Base-by-base conservation (phyloP, 2,329 filamentous ascomycete genomes). In the Neocatenulostroma microsporum region DNA sequence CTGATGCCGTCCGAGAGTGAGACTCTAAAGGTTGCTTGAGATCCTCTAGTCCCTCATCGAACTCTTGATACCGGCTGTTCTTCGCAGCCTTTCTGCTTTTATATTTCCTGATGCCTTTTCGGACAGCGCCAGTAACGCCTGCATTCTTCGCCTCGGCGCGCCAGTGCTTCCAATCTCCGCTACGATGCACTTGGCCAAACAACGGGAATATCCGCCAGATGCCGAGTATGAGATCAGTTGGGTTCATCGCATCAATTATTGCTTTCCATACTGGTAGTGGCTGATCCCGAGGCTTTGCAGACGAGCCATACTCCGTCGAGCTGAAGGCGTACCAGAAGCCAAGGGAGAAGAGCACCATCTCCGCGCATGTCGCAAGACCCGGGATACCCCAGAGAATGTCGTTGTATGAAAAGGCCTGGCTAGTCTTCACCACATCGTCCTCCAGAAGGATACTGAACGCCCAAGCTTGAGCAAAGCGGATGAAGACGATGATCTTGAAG, bases 401-500 rank as follows among this genome's bases (percentile, higher is more conserved):
- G 34, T 50, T 41, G 41, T 49, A 45, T 14, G 33, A 36, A 17
- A 36, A 29, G 5, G 33, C 41, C 12, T 26, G 31, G 37, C 45
- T 44, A 10, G 43, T 34, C 26, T 46, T 47, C 38, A 53, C 46
- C 11, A 49, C 44, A 21, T 53, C 36, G 19, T 50, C 36, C 20
- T 49, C 39, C 30, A 53, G 31, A 13, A 48, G 40, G 30, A 51
- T 41, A 33, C 41, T 51, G 46, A 56, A 57, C 23, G 51, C 35
- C 36, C 48, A 46, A 17, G 35, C 38, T 25, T 55, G 48, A 15
- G 50, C 27, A 33, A 56, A 51, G 12, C 51, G 44, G 29, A 56
- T 25, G 36, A 47, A 43, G 21, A 57, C 50, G 19, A 57, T 52
- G 11, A 50, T 32, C 36, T 57, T 57, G 45, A 56, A 57, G 30